phyloP scores from a whole-genome alignment of 768 basidiomycete species.

The Psilocybe azurescens region DNA sequence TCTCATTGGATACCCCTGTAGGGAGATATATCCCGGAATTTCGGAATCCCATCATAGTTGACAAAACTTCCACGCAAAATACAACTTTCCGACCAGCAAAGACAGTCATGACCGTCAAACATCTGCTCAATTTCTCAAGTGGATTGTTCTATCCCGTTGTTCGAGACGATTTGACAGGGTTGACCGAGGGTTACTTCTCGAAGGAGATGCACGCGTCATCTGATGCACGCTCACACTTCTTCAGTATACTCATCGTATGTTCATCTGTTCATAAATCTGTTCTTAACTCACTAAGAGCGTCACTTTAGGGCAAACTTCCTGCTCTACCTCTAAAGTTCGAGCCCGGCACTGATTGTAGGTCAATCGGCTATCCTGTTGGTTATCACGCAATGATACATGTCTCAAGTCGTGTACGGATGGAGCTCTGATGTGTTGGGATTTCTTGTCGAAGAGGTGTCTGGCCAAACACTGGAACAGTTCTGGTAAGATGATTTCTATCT shows the following conservation, averaged over 20 bases:
- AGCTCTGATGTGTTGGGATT: conserved; percentile 37
- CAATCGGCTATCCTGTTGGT: background rate
- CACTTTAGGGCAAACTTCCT: conserved; percentile 30
- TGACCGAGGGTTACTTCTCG: conserved; percentile 25
- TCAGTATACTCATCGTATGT: conserved; percentile 28
- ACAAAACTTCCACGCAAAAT: conserved; percentile 24
- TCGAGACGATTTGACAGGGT: conserved; percentile 9
- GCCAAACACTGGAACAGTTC: conserved; percentile 33
- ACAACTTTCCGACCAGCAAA: conserved; percentile 28
- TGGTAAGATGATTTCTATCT: conserved; percentile 26
- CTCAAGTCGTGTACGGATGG: conserved; percentile 36
- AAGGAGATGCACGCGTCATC: conserved; percentile 29
- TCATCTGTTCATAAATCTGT: background rate
- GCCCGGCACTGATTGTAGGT: conserved; percentile 36
- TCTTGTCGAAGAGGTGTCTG: conserved; percentile 33
- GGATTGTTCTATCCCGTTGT: conserved; percentile 34
- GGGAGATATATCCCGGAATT: conserved; percentile 34
- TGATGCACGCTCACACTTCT: conserved; percentile 27
- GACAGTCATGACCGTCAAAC: conserved; percentile 30
- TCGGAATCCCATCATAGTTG: conserved; percentile 31
- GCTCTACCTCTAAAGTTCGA: conserved; percentile 35
- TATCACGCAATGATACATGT: background rate
- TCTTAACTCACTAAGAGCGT: background rate
- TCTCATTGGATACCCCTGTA: conserved; percentile 30
- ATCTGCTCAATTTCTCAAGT: conserved; percentile 38